Evolutionary conservation across 73 alveolate species (phyloP).

Genomic region (Blepharisma stoltei): DNA sequence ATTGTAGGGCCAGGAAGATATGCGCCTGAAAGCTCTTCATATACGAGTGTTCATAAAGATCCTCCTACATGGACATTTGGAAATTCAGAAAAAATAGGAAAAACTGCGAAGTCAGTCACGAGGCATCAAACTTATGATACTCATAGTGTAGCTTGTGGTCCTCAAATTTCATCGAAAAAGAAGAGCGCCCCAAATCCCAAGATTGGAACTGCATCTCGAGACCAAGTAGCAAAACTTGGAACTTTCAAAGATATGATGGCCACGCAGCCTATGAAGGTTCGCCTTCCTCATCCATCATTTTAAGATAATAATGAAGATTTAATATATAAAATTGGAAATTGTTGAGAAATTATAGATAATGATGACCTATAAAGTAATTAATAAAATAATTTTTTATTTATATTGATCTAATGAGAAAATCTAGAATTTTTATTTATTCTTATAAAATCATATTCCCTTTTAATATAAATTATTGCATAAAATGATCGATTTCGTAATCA

Average conservation of each 20-base stretch:
- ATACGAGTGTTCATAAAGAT: constrained; percentile 45
- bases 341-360: no score
- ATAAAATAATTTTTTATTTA: no score
- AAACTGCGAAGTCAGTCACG: constrained; percentile 28
- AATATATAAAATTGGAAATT: no score
- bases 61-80: constrained; percentile 57
- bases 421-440: no score
- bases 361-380: no score
- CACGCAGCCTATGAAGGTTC: constrained; percentile 32
- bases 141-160: constrained; percentile 37
- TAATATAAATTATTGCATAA: neutral
- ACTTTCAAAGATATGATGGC: constrained; percentile 52
- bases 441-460: neutral
- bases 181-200: constrained; percentile 39
- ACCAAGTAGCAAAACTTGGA: constrained; percentile 36
- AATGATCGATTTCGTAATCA: constrained; percentile 11
- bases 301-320: no score
- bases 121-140: constrained; percentile 56
- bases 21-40: constrained; percentile 56
- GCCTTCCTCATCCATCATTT: constrained; percentile 30
- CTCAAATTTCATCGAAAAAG: constrained; percentile 40
- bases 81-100: constrained; percentile 50
- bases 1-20: constrained; percentile 68
- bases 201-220: constrained; percentile 55
- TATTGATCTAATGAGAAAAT: no score